A percentile compares a stretch with the other conserved stretches of the same genome.
phyloP scores from a whole-genome alignment of 352 stramenopile species.

The Peronospora belbahrii region DNA sequence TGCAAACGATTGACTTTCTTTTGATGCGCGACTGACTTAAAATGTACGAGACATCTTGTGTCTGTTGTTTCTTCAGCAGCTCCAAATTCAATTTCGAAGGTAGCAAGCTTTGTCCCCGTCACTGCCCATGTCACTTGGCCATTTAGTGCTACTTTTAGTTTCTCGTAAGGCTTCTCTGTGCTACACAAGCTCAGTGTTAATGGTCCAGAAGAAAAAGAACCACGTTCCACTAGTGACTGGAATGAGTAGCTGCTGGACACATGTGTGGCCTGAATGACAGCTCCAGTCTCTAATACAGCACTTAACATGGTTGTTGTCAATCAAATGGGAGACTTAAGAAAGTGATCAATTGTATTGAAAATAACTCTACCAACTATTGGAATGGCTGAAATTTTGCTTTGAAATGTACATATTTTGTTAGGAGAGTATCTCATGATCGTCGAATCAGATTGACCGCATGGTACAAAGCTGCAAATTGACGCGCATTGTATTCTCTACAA shows the following conservation, averaged over 20 bases:
- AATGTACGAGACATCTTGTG: slow-evolving; percentile 21
- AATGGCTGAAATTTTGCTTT: too few species aligned
- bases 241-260: slow-evolving; percentile 33
- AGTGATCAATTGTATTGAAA: too few species aligned
- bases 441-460: too few species aligned
- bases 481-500: too few species aligned
- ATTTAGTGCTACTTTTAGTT: slow-evolving; percentile 69
- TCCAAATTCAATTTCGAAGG: slow-evolving; percentile 50
- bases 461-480: too few species aligned
- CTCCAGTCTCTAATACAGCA: slow-evolving; percentile 37
- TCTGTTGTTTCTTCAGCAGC: slow-evolving; percentile 1
- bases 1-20: slow-evolving; percentile 52
- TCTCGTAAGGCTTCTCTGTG: slow-evolving; percentile 64
- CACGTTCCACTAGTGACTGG: slow-evolving; percentile 41
- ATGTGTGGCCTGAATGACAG: slow-evolving; percentile 52
- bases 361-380: too few species aligned
- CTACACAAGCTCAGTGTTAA: slow-evolving; percentile 49
- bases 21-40: slow-evolving; percentile 56
- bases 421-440: too few species aligned
- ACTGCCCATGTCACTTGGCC: slow-evolving; percentile 53
- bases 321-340: neutral
- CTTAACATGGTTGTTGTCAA: too few species aligned
- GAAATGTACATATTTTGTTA: too few species aligned
- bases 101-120: slow-evolving; percentile 54
- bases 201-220: slow-evolving; percentile 15